phyloP scores from a whole-genome alignment of 1,139 yeast species.

The Saccharomycopsis hybrid region DNA sequence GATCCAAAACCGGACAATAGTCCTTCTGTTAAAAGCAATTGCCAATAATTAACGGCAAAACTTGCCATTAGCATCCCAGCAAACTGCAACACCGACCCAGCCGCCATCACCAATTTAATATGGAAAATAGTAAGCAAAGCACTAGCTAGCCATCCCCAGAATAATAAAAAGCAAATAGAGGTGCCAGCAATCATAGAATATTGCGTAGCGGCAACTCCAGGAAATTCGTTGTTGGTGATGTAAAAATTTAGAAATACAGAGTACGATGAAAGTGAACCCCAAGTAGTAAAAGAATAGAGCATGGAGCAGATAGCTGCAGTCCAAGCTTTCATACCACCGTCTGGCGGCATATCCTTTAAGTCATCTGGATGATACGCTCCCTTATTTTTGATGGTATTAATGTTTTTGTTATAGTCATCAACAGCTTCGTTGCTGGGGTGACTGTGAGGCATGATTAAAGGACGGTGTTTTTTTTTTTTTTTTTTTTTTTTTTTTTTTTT shows the following conservation, averaged over 20 bases:
- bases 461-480: too few species aligned
- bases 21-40: constrained; percentile 63
- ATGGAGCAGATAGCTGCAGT: constrained; percentile 50
- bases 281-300: constrained; percentile 49
- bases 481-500: too few species aligned
- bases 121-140: constrained; percentile 5
- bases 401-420: too few species aligned
- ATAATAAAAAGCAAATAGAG: constrained; percentile 9
- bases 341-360: constrained; percentile 41
- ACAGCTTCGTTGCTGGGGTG: too few species aligned
- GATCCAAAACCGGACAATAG: constrained; percentile 56
- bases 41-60: constrained; percentile 50
- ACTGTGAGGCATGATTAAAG: too few species aligned
- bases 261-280: constrained; percentile 71
- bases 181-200: constrained; percentile 51
- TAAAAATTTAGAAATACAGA: constrained; percentile 64
- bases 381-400: constrained; percentile 8
- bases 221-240: constrained; percentile 40
- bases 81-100: constrained; percentile 48
- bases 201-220: constrained; percentile 52
- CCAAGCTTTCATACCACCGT: constrained; percentile 65
- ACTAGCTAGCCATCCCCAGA: constrained; percentile 9
- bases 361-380: constrained; percentile 17
- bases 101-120: constrained; percentile 28
- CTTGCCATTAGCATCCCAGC: constrained; percentile 60